phyloP scores from a whole-genome alignment of 495 filamentous ascomycete genomes.

The Penicillium riverlandense region DNA sequence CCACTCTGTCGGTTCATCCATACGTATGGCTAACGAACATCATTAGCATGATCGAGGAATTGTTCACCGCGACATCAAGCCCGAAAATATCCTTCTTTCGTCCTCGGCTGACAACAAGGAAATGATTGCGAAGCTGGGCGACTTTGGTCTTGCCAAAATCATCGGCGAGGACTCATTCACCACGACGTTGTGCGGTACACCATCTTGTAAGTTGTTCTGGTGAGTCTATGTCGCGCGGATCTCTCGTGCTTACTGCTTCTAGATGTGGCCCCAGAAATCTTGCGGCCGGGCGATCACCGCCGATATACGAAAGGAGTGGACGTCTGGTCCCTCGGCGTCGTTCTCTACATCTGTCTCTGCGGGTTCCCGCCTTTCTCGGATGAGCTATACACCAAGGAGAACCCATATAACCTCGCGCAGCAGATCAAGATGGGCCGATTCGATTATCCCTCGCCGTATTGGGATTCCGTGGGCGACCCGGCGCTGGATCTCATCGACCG shows the following conservation, averaged over 20 bases:
- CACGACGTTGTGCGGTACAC: slow-evolving; percentile 93
- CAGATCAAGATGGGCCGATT: slow-evolving; percentile 85
- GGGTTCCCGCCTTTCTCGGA: slow-evolving; percentile 97
- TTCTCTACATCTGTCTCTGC: slow-evolving; percentile 98
- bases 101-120: slow-evolving; percentile 50
- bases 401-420: slow-evolving; percentile 81
- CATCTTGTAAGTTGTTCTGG: slow-evolving; percentile 56
- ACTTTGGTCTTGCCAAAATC: slow-evolving; percentile 97
- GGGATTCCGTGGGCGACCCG: slow-evolving; percentile 86
- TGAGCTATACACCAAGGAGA: slow-evolving; percentile 69
- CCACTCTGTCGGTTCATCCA: not conserved
- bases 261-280: slow-evolving; percentile 95
- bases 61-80: slow-evolving; percentile 97
- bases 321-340: slow-evolving; percentile 94
- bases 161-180: slow-evolving; percentile 98
- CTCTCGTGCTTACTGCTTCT: slow-evolving; percentile 13
- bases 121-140: slow-evolving; percentile 83
- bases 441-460: slow-evolving; percentile 95
- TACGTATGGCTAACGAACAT: slow-evolving; percentile 22
- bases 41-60: slow-evolving; percentile 90
- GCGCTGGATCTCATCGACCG: slow-evolving; percentile 90
- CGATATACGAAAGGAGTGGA: slow-evolving; percentile 95
- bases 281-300: slow-evolving; percentile 67
- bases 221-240: not conserved
- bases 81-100: slow-evolving; percentile 89